Evolutionary conservation across 805 yeast genomes (phyloP).

Genomic region (Candida rishiriensis): DNA sequence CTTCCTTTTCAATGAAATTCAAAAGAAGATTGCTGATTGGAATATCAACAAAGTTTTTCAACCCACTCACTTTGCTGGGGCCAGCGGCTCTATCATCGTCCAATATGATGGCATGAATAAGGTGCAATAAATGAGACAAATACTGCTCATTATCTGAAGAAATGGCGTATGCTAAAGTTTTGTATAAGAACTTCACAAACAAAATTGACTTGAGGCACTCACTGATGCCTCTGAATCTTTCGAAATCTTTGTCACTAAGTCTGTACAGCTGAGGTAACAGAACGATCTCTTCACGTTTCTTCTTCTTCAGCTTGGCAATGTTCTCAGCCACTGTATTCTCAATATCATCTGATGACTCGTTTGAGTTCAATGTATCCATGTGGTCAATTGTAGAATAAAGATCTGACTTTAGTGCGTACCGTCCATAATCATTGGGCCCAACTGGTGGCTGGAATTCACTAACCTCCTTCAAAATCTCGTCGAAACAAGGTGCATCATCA

Average conservation of each 20-base stretch:
- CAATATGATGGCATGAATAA: constrained; percentile 58
- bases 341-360: constrained; percentile 47
- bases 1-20: constrained; percentile 42
- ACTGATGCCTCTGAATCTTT: constrained; percentile 39
- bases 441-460: constrained; percentile 60
- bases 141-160: constrained; percentile 48
- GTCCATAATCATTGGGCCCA: constrained; percentile 64
- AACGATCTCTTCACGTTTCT: constrained; percentile 39
- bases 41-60: constrained; percentile 38
- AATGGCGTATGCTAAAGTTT: constrained; percentile 51
- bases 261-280: constrained; percentile 41
- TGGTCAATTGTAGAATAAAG: constrained; percentile 53
- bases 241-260: constrained; percentile 22
- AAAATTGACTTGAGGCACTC: constrained; percentile 44
- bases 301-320: constrained; percentile 35
- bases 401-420: constrained; percentile 51
- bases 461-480: constrained; percentile 49
- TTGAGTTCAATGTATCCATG: constrained; percentile 42
- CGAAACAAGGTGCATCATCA: constrained; percentile 38
- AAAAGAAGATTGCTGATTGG: constrained; percentile 57
- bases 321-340: constrained; percentile 42
- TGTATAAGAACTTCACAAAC: constrained; percentile 55
- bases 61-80: constrained; percentile 34
- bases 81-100: constrained; percentile 31
- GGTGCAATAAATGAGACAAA: constrained; percentile 58